Conservation (phyloP, 441 rosid genomes). For the Euphorbia celastroides region DNA sequence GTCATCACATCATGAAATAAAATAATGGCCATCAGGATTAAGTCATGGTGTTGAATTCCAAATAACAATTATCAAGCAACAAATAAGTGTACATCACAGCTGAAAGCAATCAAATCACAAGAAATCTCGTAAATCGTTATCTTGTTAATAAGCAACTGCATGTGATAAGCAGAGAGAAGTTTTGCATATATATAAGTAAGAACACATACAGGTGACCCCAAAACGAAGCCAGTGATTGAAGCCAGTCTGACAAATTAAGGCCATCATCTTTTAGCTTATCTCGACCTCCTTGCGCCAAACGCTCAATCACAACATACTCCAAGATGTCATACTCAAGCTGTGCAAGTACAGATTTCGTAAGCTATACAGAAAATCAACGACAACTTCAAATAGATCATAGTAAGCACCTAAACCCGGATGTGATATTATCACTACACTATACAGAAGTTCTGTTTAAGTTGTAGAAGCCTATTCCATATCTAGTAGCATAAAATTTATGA, state of each 20-base stretch:
- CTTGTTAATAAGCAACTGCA: too few species aligned
- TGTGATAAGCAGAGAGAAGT: constrained; percentile 1
- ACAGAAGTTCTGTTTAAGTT: neutral
- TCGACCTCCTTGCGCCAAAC: constrained; percentile 93
- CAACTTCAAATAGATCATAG: constrained; percentile 2
- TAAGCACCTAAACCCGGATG: neutral
- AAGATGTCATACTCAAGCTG: constrained; percentile 99
- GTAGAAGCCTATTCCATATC: neutral
- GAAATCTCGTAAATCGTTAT: too few species aligned
- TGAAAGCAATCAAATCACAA: too few species aligned
- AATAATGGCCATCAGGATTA: neutral
- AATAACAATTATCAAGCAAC: neutral
- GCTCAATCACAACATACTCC: constrained; percentile 99
- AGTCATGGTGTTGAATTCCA: neutral
- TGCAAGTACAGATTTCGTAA: constrained; percentile 21
- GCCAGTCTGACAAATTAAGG: constrained; percentile 99
- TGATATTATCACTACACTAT: neutral
- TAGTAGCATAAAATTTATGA: neutral
- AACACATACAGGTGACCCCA: constrained; percentile 99
- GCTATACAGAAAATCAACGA: constrained; percentile 4
- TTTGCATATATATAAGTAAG: constrained; percentile 20
- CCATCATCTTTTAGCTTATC: constrained; percentile 99
- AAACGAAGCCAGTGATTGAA: constrained; percentile 98
- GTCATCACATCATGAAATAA: neutral
- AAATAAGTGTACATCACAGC: too few species aligned